These are phyloP conservation scores for Metarhizium sp. DNA, from an alignment of 2,329 filamentous ascomycete genomes.

Conservation along the genomic window DNA sequence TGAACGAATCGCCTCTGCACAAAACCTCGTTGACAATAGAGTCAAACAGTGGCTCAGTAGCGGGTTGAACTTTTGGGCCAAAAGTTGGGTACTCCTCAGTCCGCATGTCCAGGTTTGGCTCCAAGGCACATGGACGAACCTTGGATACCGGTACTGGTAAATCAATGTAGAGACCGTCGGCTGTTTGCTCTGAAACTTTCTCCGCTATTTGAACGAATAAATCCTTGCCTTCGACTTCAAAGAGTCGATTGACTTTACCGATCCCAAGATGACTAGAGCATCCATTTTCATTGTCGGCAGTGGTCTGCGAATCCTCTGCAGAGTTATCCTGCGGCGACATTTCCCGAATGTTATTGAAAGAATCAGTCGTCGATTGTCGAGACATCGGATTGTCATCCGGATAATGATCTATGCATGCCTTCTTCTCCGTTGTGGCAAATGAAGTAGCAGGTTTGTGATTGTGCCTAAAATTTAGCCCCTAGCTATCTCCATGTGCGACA, in stretches of 20 bases:
- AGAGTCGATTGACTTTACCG: neutral
- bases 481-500: neutral
- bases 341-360: neutral
- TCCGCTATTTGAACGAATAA: neutral
- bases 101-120: neutral
- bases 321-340: neutral
- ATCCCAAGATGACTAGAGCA: neutral
- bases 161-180: neutral
- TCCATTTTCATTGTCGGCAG: neutral
- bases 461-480: conserved; percentile 2
- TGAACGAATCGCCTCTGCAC: neutral
- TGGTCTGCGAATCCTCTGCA: neutral
- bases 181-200: neutral
- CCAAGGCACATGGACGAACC: conserved; percentile 11
- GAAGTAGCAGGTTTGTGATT: conserved; percentile 11
- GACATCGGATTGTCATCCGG: conserved; percentile 1
- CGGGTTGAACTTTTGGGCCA: neutral
- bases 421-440: conserved; percentile 7
- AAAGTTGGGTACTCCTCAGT: neutral
- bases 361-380: conserved; percentile 6
- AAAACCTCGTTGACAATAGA: neutral
- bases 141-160: conserved; percentile 12
- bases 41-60: neutral
- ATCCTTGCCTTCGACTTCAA: neutral
- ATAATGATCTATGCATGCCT: neutral